Base-by-base conservation (phyloP, 2,329 filamentous ascomycete genomes). In the Phialocephala sp. region DNA sequence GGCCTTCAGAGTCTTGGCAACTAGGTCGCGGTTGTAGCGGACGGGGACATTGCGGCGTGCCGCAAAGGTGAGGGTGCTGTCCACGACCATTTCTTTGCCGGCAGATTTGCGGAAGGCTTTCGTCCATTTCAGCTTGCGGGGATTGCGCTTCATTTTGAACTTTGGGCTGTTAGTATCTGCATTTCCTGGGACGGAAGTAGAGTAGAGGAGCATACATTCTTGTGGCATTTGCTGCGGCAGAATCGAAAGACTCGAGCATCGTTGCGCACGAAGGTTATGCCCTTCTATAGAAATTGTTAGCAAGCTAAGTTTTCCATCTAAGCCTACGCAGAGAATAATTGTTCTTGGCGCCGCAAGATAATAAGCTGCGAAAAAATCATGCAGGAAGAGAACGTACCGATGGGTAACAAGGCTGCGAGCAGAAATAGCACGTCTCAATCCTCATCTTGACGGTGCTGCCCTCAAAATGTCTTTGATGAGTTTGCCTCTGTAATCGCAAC, bases 61-160 rank as follows among this genome's bases (percentile, higher is more conserved):
- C 69, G 92, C 91, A 81, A 98, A 97, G 76, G 93, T 91, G 67
- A 99, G 89, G 37, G 94, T 97, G 75, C 88, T 91, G 85, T 99
- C 95, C 80, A 98, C 94, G 64, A 92, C 91, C 92, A 97, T 88
- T 77, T 89, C 85, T 83, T 93, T 96, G 82, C 92, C 92, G 65
- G 91, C 90, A 20, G 90, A 87, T 77, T 90, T 90, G 76, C 93
- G 91, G 86, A 94, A 94, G 60, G 92, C 89, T 85, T 97, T 97
- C 69, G 94, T 97, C 95, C 94, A 97, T 81, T 93, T 95, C 74
- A 98, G 87, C 81, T 97, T 97, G 78, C 94, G 89, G 41, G 94
- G 94, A 82, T 98, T 97, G 72, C 95, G 90, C 91, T 97, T 97
- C 92, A 97, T 97, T 82, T 96, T 95, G 87, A 96, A 97, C 84